Base-by-base conservation (phyloP, 768 basidiomycete species). In the Psilocybe azurescens region DNA sequence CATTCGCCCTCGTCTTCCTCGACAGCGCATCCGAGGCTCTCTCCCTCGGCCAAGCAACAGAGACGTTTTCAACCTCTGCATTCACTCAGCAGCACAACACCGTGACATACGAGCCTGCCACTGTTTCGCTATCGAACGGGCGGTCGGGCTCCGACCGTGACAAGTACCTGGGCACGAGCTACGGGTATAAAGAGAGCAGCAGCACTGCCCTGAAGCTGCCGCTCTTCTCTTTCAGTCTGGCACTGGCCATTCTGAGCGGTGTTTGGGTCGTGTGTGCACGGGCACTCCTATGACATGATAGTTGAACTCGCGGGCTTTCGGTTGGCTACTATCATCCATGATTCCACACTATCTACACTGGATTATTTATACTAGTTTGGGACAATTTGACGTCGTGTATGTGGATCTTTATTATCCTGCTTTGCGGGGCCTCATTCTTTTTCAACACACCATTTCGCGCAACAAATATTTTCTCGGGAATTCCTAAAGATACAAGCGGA, bases 1-100 rank as follows among this genome's bases (percentile, higher is more conserved):
- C 85, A 39, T 87, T 89, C 62, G 91, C 91, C 1, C 79, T 94
- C 49, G 89, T 94, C 61, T 92, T 91, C 79, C 76, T 94, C 32
- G 83, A 72, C 61, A 60, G 59, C 41, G 56, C 63, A 3, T 63
- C 64, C 7, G 64, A 64, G 6, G 54, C 60, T 13, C 44, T 70
- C 3, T 38, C 51, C 10, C 30, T 72, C 2, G 70, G 72, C 1
- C 72, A 74, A 62, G 69, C 70, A 2, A 60, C 68, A 18, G 62
- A 66, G 66, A 88, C 86, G 18, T 90, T 86, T 69, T 60, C 85
- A 9, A 89, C 85, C 11, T 86, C 86, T 0, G 83, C 81, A 14
- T 71, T 76, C n/a, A 89, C 89, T 6, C 83, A 83, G 66, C 74
- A 73, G n/a, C 70, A 70, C 24, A 86, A 85, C 62, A 87, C 87